Percentiles rank a stretch among this genome's conserved stretches.
phyloP scores from a whole-genome alignment of 192 early-diverging fungal genomes.

The Rhizoclosmatium sp. region DNA sequence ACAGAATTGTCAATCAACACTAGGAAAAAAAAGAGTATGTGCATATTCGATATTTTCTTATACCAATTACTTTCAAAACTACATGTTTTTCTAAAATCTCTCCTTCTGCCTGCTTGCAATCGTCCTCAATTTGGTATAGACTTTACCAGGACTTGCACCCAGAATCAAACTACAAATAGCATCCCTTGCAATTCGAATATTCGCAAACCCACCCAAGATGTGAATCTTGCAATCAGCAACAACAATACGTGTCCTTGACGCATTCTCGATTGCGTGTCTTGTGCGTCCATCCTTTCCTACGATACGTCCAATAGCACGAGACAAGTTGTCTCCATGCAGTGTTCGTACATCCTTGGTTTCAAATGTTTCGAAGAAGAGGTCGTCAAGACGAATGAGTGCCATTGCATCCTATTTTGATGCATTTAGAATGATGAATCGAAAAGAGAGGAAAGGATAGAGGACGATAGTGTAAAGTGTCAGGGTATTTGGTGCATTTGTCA shows the following conservation, averaged over 20 bases:
- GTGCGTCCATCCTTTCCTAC: conserved; percentile 98
- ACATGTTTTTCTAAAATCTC: conserved; percentile 71
- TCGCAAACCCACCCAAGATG: conserved; percentile 94
- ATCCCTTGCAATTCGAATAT: conserved; percentile 95
- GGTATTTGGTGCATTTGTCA: too few relatives aligned
- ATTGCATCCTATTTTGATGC: conserved; percentile 70
- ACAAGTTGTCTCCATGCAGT: conserved; percentile 92
- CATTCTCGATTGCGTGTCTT: conserved; percentile 97
- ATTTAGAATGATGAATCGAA: too few relatives aligned
- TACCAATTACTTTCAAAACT: too few relatives aligned
- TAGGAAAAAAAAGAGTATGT: too few relatives aligned
- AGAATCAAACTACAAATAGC: conserved; percentile 91
- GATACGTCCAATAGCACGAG: conserved; percentile 97
- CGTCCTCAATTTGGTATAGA: conserved; percentile 87
- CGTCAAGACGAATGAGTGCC: conserved; percentile 94
- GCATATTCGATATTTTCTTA: too few relatives aligned
- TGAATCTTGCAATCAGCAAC: conserved; percentile 98
- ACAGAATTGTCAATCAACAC: too few relatives aligned
- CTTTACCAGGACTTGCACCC: conserved; percentile 96
- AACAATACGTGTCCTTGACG: conserved; percentile 93
- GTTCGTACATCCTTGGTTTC: conserved; percentile 99
- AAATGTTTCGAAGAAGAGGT: conserved; percentile 95
- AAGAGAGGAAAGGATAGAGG: neutral
- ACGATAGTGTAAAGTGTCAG: neutral
- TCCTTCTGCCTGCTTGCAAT: conserved; percentile 93